These are phyloP conservation scores for Monilinia fructicola DNA, from an alignment of 2,329 filamentous ascomycete species.

Conservation along the genomic window DNA sequence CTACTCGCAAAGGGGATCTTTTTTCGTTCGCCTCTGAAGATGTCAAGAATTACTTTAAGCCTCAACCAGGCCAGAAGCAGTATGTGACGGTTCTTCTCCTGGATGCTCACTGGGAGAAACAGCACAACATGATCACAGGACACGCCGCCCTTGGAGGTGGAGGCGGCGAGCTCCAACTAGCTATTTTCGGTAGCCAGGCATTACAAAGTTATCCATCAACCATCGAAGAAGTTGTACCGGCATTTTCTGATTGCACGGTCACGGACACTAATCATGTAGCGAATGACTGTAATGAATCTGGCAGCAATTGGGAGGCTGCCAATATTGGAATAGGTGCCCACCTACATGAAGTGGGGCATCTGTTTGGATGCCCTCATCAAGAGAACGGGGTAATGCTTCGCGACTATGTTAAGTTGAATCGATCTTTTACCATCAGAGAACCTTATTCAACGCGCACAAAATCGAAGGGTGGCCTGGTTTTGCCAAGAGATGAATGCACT, in stretches of 20 bases:
- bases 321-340: constrained; percentile 93
- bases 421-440: constrained; percentile 78
- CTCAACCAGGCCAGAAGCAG: constrained; percentile 73
- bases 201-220: constrained; percentile 87
- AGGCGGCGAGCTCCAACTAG: constrained; percentile 73
- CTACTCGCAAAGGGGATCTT: constrained; percentile 69
- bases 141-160: constrained; percentile 84
- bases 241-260: constrained; percentile 86
- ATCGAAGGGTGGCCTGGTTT: constrained; percentile 73
- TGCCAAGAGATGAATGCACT: constrained; percentile 77
- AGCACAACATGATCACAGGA: constrained; percentile 67
- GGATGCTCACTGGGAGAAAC: constrained; percentile 83
- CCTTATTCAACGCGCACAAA: constrained; percentile 85
- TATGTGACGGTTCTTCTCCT: constrained; percentile 86
- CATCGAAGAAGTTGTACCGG: constrained; percentile 85
- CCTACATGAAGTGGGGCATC: constrained; percentile 84
- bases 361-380: constrained; percentile 88
- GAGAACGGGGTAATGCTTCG: constrained; percentile 89
- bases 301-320: constrained; percentile 92
- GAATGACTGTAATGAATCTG: constrained; percentile 83
- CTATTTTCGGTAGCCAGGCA: constrained; percentile 88
- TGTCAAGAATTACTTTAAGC: constrained; percentile 73
- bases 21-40: constrained; percentile 77
- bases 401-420: constrained; percentile 81
- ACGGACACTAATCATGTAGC: constrained; percentile 79